Evolutionary conservation across 1,284 basidiomycete genomes (phyloP), one percentile per base, ranked within the genome.

Genomic region (Mycena citricolor): DNA sequence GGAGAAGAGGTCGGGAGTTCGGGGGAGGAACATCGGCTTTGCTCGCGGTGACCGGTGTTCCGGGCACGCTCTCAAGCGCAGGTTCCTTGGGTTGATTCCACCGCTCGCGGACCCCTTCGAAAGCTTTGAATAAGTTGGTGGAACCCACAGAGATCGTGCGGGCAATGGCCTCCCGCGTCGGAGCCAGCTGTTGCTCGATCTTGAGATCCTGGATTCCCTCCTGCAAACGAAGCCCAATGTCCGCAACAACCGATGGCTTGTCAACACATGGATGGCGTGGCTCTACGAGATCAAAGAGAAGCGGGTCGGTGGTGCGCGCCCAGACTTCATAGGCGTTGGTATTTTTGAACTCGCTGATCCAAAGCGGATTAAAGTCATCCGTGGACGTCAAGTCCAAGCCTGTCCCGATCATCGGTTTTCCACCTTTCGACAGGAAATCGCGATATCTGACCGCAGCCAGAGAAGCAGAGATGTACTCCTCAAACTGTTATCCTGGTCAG

Each of bases 181-280:
- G 90, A 3, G 84, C 91, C 4, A 97, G 77, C 55, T 91, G 88
- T 63, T 95, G 87, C 23, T 94, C 90, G 4, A 97, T 65, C 59
- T 87, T 90, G 35, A 97, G 75, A 22, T 95, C 93, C 61, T 95
- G 90, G 23, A 97, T 79, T 2, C 93, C 92, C 67, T 97, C 92
- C 49, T 80, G 76, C 12, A 97, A 74, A 5, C 93, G 83, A 7
- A 97, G 73, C 11, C 92, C 87, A 26, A 97, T 84, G 57, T 97
- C 93, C 5, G 90, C 75, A 2, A 95, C 87, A 1, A 90, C 81
- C n/a, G 86, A 87, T 0, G 87, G 86, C 60, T 88, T 90, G 53
- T 90, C 88, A 47, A 83, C 86, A 60, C 90, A 94, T 26, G 93
- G 93, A 64, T 95, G 93, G 35, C 85, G 73, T 32, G 93, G 89